These are phyloP conservation scores for Botrytis sinoallii DNA, from an alignment of 2,329 filamentous ascomycete genomes.

Conservation along the genomic window DNA sequence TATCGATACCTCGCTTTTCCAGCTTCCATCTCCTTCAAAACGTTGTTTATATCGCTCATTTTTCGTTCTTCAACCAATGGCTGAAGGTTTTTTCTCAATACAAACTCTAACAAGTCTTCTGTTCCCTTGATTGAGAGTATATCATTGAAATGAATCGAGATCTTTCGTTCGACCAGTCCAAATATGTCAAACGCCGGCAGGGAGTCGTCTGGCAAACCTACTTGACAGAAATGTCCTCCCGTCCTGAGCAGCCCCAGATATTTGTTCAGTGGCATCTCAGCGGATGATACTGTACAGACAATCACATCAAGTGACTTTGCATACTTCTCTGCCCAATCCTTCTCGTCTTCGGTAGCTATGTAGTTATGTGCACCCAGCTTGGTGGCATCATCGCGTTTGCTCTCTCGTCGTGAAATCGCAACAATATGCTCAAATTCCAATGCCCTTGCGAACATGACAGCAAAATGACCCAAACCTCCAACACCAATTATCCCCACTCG, in stretches of 20 bases:
- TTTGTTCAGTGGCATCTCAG: constrained; percentile 58
- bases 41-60: constrained; percentile 56
- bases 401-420: constrained; percentile 57
- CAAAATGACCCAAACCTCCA: constrained; percentile 69
- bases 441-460: constrained; percentile 66
- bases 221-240: constrained; percentile 60
- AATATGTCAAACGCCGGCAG: constrained; percentile 53
- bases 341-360: constrained; percentile 50
- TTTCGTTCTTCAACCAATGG: constrained; percentile 55
- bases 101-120: constrained; percentile 58
- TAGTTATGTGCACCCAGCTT: constrained; percentile 59
- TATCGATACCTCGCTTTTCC: constrained; percentile 54
- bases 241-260: constrained; percentile 60
- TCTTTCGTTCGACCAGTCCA: constrained; percentile 54
- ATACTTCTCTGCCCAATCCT: constrained; percentile 58
- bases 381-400: constrained; percentile 58
- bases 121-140: constrained; percentile 50
- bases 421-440: constrained; percentile 65
- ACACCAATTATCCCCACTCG: constrained; percentile 65
- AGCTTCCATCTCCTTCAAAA: constrained; percentile 55
- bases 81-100: constrained; percentile 54
- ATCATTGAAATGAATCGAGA: constrained; percentile 44
- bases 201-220: constrained; percentile 63
- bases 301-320: constrained; percentile 54
- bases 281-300: constrained; percentile 54